Percentiles rank a stretch among this genome's conserved stretches.
Evolutionary conservation across 2,329 filamentous ascomycete species (phyloP).

Genomic region (Colletotrichum cereale): DNA sequence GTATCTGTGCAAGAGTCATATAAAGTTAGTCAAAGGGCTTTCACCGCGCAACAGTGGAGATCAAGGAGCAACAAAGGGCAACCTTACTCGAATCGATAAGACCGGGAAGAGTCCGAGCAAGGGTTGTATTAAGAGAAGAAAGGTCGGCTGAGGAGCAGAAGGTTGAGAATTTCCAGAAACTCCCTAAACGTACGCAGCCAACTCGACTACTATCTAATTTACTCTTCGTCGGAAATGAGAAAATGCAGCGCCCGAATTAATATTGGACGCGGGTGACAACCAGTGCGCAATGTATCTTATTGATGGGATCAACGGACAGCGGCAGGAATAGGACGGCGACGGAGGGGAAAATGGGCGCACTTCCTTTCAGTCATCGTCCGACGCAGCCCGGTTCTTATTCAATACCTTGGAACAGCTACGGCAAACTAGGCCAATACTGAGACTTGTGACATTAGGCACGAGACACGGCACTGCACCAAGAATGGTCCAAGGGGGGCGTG

Average conservation of each 20-base stretch:
- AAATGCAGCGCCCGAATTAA: slow-evolving; percentile 8
- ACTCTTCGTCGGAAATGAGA: slow-evolving; percentile 12
- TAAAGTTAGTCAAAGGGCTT: slow-evolving; percentile 39
- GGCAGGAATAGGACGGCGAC: slow-evolving; percentile 13
- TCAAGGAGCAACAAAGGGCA: slow-evolving; percentile 7
- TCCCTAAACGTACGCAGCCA: slow-evolving; percentile 18
- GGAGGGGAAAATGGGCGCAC: slow-evolving; percentile 31
- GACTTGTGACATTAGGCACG: slow-evolving; percentile 24
- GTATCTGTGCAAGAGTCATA: slow-evolving; percentile 41
- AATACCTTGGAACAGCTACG: slow-evolving; percentile 15
- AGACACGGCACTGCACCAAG: slow-evolving; percentile 31
- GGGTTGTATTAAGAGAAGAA: not conserved
- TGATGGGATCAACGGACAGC: slow-evolving; percentile 30
- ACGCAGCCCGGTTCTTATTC: slow-evolving; percentile 24
- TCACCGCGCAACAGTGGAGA: slow-evolving; percentile 35
- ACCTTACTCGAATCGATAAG: slow-evolving; percentile 16
- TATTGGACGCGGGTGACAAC: slow-evolving; percentile 19
- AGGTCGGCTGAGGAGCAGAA: not conserved
- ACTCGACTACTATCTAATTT: slow-evolving; percentile 26
- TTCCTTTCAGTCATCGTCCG: slow-evolving; percentile 33
- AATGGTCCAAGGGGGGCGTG: slow-evolving; percentile 2
- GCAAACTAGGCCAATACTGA: not conserved
- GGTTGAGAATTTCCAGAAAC: not conserved
- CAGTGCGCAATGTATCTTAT: slow-evolving; percentile 17
- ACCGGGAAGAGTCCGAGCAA: slow-evolving; percentile 13